These are phyloP conservation scores for Coemansia sp. DNA, from an alignment of 192 early-diverging fungal genomes.

Conservation along the genomic window DNA sequence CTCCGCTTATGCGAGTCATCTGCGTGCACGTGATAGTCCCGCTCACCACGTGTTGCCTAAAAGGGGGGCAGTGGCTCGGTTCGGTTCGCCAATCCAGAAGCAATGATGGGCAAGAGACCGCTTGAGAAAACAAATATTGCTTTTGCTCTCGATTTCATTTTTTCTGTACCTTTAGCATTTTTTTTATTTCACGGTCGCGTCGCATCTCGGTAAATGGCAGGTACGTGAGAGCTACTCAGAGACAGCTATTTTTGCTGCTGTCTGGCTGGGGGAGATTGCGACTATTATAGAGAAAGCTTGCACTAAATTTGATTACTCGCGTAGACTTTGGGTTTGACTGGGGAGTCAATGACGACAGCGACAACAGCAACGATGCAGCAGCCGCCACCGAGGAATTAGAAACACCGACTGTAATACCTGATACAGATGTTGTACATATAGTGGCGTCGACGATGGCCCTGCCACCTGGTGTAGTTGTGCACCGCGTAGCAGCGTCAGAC, in stretches of 20 bases:
- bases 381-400: neutral
- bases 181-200: neutral
- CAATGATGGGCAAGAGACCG: neutral
- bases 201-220: conserved; percentile 4
- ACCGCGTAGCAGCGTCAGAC: conserved; percentile 43
- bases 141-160: neutral
- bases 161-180: neutral
- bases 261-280: neutral
- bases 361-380: neutral
- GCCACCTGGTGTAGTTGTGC: conserved; percentile 30
- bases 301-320: neutral
- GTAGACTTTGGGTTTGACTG: conserved; percentile 53
- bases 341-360: conserved; percentile 10
- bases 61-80: neutral
- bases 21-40: neutral
- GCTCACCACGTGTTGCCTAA: neutral
- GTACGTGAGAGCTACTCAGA: neutral
- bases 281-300: neutral
- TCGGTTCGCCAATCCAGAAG: conserved; percentile 3
- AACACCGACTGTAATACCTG: neutral
- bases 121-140: neutral
- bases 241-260: neutral
- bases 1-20: neutral
- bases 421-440: neutral
- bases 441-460: neutral